Percentiles rank a stretch among this genome's conserved stretches.
phyloP scores from a whole-genome alignment of 2,329 filamentous ascomycete genomes.

The Ophiostoma pallidulum region DNA sequence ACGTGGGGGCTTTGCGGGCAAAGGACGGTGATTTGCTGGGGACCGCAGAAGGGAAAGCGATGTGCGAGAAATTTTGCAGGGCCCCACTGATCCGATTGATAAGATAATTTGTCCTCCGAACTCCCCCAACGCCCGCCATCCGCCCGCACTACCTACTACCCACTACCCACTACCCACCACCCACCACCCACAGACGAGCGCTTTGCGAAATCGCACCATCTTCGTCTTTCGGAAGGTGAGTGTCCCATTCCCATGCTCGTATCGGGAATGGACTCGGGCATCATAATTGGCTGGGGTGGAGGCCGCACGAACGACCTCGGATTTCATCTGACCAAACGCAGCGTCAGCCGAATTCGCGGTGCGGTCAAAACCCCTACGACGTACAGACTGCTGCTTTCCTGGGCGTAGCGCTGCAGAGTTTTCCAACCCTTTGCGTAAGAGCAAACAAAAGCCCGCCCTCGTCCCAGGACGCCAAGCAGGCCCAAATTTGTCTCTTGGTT shows the following conservation, averaged over 20 bases:
- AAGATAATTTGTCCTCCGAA: constrained; percentile 21
- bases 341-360: constrained; percentile 15
- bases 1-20: neutral
- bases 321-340: constrained; percentile 14
- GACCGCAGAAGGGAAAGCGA: constrained; percentile 3
- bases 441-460: too few species aligned
- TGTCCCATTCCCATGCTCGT: neutral
- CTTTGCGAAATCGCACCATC: constrained; percentile 15
- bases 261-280: neutral
- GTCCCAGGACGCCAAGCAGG: too few species aligned
- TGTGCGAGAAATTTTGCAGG: neutral
- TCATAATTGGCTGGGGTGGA: constrained; percentile 9
- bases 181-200: too few species aligned
- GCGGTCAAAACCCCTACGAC: neutral
- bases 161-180: too few species aligned
- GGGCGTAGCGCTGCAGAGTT: constrained; percentile 4
- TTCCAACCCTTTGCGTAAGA: constrained; percentile 6
- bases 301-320: constrained; percentile 1
- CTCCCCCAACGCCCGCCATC: too few species aligned
- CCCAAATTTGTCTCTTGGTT: too few species aligned
- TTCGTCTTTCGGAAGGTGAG: constrained; percentile 1
- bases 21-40: constrained; percentile 10
- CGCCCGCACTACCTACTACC: too few species aligned
- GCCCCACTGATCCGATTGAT: constrained; percentile 21
- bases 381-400: neutral